A percentile compares a stretch with the other conserved stretches of the same genome.
phyloP scores from a whole-genome alignment of 2,329 filamentous ascomycete genomes.

The Xylaria sp. region DNA sequence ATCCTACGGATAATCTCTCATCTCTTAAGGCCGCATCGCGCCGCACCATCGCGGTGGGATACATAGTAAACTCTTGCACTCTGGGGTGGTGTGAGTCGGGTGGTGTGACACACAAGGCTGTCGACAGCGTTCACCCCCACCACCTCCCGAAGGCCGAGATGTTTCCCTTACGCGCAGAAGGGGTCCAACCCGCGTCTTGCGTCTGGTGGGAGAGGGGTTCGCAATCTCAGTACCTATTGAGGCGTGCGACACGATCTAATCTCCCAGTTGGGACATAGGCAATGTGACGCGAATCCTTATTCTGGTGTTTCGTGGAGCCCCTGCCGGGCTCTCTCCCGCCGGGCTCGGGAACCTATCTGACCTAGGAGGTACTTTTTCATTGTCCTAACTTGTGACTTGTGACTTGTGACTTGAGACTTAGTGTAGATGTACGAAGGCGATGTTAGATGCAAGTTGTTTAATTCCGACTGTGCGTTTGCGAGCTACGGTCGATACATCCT shows the following conservation, averaged over 20 bases:
- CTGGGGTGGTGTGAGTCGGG: background rate
- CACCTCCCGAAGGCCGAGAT: constrained; percentile 2
- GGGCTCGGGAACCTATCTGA: background rate
- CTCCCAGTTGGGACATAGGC: background rate
- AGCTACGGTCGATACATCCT: constrained; percentile 16
- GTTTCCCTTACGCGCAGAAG: background rate
- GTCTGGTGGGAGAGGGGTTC: background rate
- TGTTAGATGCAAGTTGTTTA: constrained; percentile 14
- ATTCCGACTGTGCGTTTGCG: constrained; percentile 2
- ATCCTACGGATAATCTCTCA: background rate
- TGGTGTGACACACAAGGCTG: constrained; percentile 26
- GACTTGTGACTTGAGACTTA: constrained; percentile 15
- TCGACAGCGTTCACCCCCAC: constrained; percentile 2
- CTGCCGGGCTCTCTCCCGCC: constrained; percentile 4
- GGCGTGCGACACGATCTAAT: constrained; percentile 11
- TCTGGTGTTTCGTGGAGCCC: constrained; percentile 11
- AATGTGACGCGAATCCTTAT: constrained; percentile 30
- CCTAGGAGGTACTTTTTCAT: background rate
- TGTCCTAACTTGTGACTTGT: background rate
- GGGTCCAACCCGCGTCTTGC: constrained; percentile 19
- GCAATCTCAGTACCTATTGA: constrained; percentile 12
- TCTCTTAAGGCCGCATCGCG: background rate
- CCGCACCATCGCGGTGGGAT: constrained; percentile 1
- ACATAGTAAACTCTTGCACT: background rate
- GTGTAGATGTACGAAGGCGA: constrained; percentile 1